These are phyloP conservation scores for Panellus pusillus DNA, from an alignment of 768 basidiomycete genomes.

Conservation along the genomic window DNA sequence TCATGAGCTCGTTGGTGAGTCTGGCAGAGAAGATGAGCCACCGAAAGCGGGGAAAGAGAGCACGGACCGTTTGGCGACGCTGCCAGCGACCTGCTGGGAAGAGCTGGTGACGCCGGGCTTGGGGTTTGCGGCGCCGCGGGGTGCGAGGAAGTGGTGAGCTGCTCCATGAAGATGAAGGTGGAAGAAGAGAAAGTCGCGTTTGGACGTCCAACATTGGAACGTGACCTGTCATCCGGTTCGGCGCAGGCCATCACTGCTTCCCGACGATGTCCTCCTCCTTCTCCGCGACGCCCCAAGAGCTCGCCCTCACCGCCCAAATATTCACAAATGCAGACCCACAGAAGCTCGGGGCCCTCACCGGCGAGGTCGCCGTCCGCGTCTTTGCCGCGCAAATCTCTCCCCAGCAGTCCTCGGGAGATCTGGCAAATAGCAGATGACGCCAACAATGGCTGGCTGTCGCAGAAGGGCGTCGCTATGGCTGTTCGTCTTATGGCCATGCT, in stretches of 20 bases:
- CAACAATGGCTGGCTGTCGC: slow-evolving; percentile 90
- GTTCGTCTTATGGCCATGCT: slow-evolving; percentile 89
- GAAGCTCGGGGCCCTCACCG: slow-evolving; percentile 82
- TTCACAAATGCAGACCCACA: slow-evolving; percentile 74
- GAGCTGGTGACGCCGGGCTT: slow-evolving; percentile 59
- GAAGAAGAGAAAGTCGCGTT: slow-evolving; percentile 6
- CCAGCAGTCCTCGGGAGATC: slow-evolving; percentile 85
- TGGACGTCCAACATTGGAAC: no score
- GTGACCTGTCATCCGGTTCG: no score
- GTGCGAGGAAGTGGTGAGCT: slow-evolving; percentile 66
- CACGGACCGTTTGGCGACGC: slow-evolving; percentile 78
- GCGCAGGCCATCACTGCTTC: background rate
- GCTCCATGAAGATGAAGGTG: slow-evolving; percentile 52
- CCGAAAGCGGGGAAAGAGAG: slow-evolving; percentile 9
- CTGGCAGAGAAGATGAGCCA: slow-evolving; percentile 34
- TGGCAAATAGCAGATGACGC: slow-evolving; percentile 93
- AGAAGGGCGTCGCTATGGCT: slow-evolving; percentile 83
- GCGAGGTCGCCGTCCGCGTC: slow-evolving; percentile 86
- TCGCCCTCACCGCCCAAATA: slow-evolving; percentile 69
- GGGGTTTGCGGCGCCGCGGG: slow-evolving; percentile 48
- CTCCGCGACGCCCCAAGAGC: slow-evolving; percentile 47
- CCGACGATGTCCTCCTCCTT: slow-evolving; percentile 27
- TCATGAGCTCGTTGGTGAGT: slow-evolving; percentile 84
- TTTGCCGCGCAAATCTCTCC: slow-evolving; percentile 79
- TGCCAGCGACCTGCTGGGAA: slow-evolving; percentile 62